These are phyloP conservation scores for Podospora pseudopauciseta DNA, from an alignment of 495 filamentous ascomycete genomes.

Conservation along the genomic window DNA sequence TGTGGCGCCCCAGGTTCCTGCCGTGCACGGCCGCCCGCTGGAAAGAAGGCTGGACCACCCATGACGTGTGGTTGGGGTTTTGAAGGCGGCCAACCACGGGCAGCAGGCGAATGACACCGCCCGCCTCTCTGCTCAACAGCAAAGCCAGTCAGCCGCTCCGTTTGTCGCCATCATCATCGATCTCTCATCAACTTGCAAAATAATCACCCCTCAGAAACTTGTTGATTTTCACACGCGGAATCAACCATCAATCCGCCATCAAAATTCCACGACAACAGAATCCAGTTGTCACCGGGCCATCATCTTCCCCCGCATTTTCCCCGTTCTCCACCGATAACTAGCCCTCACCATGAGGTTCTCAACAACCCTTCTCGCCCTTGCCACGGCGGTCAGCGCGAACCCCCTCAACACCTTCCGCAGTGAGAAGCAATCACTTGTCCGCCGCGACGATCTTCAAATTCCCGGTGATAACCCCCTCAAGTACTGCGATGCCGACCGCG, in stretches of 20 bases:
- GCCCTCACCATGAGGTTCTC: conserved; percentile 41
- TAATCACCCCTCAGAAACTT: not conserved
- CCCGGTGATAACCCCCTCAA: conserved; percentile 73
- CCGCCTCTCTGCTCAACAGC: not conserved
- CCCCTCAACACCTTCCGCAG: conserved; percentile 40
- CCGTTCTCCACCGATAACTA: conserved; percentile 10
- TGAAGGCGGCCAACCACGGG: conserved; percentile 10
- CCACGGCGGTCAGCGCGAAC: conserved; percentile 39
- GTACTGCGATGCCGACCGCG: conserved; percentile 63
- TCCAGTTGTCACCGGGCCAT: not conserved
- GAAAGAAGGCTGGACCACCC: conserved; percentile 1
- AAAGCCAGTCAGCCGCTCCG: not conserved
- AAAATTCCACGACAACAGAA: not conserved
- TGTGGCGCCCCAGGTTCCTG: conserved; percentile 7
- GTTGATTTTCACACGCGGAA: not conserved
- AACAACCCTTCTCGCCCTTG: conserved; percentile 37
- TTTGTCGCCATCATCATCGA: conserved; percentile 5
- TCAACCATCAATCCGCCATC: not conserved
- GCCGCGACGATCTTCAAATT: conserved; percentile 46
- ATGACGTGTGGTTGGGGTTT: conserved; percentile 22
- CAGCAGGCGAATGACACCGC: conserved; percentile 7
- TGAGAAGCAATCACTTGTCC: conserved; percentile 31
- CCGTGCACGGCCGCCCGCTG: conserved; percentile 1
- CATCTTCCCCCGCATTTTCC: conserved; percentile 9
- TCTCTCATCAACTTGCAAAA: not conserved